Conservation (phyloP, 2,329 filamentous ascomycete genomes). For the Zymoseptoria crescenta region DNA sequence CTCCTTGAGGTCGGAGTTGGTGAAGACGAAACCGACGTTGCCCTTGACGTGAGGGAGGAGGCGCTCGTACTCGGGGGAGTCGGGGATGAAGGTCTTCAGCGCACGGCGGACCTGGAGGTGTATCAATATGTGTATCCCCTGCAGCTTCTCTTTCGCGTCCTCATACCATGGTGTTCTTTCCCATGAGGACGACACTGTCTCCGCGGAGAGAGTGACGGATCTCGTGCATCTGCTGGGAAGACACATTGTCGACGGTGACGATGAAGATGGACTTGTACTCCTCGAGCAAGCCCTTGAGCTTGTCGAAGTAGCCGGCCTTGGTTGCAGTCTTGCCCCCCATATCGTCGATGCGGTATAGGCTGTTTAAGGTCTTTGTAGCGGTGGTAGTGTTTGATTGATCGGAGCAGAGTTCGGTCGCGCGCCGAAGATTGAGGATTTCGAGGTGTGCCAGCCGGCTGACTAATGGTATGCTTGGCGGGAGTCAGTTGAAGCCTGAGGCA, state of each 20-base stretch:
- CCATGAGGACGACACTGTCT: constrained; percentile 94
- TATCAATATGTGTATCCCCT: background rate
- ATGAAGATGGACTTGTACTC: constrained; percentile 98
- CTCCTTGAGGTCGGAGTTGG: constrained; percentile 88
- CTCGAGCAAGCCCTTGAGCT: constrained; percentile 96
- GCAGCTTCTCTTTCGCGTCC: background rate
- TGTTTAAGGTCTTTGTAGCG: constrained; percentile 24
- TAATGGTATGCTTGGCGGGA: background rate
- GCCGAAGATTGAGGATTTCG: background rate
- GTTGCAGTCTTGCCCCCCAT: constrained; percentile 65
- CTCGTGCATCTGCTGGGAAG: constrained; percentile 99
- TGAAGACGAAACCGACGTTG: constrained; percentile 99
- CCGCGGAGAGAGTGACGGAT: constrained; percentile 87
- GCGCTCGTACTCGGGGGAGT: constrained; percentile 95
- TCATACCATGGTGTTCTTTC: constrained; percentile 98
- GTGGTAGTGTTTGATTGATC: constrained; percentile 1
- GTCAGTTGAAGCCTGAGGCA: background rate
- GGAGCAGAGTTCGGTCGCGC: background rate
- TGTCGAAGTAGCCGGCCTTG: constrained; percentile 98
- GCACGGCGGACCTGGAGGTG: constrained; percentile 76
- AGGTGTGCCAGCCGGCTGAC: background rate
- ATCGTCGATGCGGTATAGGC: constrained; percentile 30
- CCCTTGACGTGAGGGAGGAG: constrained; percentile 92
- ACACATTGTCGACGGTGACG: constrained; percentile 79
- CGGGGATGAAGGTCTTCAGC: constrained; percentile 84